These are phyloP conservation scores for Penicillium paxilli DNA, from an alignment of 495 filamentous ascomycete genomes.

Conservation along the genomic window DNA sequence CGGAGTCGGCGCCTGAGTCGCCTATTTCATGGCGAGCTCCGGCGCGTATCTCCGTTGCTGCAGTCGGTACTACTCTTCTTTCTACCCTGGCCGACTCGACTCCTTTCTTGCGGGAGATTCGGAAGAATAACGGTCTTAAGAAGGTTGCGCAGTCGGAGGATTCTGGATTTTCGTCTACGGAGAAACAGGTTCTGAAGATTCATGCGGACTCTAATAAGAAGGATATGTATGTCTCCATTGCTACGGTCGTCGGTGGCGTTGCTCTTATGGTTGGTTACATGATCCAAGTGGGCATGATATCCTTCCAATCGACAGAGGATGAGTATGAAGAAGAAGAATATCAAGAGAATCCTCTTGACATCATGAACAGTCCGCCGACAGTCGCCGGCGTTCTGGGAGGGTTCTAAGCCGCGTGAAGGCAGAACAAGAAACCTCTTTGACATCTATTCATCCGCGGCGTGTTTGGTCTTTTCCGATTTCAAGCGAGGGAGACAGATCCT, in stretches of 20 bases:
- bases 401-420: background rate
- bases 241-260: constrained; percentile 33
- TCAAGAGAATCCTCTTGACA: background rate
- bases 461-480: constrained; percentile 3
- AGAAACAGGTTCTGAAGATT: constrained; percentile 26
- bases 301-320: constrained; percentile 1
- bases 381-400: background rate
- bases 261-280: constrained; percentile 44
- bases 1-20: constrained; percentile 11
- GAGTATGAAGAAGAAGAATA: constrained; percentile 23
- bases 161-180: constrained; percentile 22
- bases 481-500: constrained; percentile 5
- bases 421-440: background rate
- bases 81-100: constrained; percentile 41
- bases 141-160: constrained; percentile 28
- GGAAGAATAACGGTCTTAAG: constrained; percentile 35
- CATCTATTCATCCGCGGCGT: background rate
- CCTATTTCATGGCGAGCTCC: constrained; percentile 40
- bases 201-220: constrained; percentile 31
- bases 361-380: background rate
- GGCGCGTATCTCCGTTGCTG: constrained; percentile 31
- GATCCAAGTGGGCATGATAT: constrained; percentile 35
- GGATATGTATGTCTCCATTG: constrained; percentile 42
- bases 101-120: constrained; percentile 40
- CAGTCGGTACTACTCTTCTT: constrained; percentile 38